Base-by-base conservation (phyloP, 768 basidiomycete species). In the Mycena chlorophos region DNA sequence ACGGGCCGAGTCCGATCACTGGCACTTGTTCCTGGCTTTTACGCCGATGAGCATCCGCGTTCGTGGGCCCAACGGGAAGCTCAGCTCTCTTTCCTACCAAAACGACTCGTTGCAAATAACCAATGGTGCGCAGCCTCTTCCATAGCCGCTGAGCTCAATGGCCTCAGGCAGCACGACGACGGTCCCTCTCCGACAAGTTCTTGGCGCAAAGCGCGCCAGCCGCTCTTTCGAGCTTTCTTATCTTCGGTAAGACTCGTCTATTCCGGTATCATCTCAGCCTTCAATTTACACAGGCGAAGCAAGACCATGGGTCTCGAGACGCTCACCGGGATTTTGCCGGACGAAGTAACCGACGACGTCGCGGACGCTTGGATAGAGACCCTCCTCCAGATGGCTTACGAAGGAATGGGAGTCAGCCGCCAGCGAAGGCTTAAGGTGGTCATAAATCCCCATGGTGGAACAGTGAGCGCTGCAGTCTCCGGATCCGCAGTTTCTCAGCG, bases 391-490 rank as follows among this genome's bases (percentile, higher is more conserved):
- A 66, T 73, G 28, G 79, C 86, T 10, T 92, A 93, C 66, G 75
- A 79, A 74, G 71, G 62, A 57, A 45, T 65, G 78, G 88, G 81
- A 38, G 68, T 81, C n/a, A 79, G 79, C 61, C 83, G 78, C 20
- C 68, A 74, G 48, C 78, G 86, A 43, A 72, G 75, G 19, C 65
- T 95, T 27, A 83, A 84, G 58, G 78, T 94, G 6, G 66, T 95
- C 39, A 77, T 95, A 34, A 95, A 94, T 68, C 93, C 93, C 8
- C 71, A 78, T 52, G 85, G 92, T 49, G 93, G 93, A n/a, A 78
- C 76, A 20, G 91, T 91, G 66, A 27, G 86, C 75, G 1, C 31
- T 20, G 20, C 37, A 19, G 5, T 17, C 46, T 12, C 40, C 17
- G 30, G 34, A 49, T 38, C 38, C 49, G 19, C 30, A 29, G 46